Base-by-base conservation (phyloP, 176 grass and related monocot species). In the Tillandsia fasciculata region DNA sequence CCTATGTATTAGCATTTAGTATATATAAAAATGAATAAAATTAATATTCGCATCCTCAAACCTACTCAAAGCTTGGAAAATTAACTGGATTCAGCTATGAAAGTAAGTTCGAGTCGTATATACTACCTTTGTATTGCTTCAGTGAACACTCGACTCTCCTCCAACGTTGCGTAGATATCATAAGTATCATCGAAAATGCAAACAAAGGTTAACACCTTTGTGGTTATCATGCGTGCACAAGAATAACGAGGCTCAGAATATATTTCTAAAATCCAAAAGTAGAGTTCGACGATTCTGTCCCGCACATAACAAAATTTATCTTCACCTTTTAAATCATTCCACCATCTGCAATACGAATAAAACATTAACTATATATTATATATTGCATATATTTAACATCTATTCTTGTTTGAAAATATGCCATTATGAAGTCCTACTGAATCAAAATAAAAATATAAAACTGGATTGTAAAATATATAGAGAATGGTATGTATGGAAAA, bases 101-200 rank as follows among this genome's bases (percentile, higher is more conserved):
- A 33, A 33, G 29, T 0, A 3, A 33, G 5, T 33, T 33, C 6
- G 3, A 33, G 29, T 33, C 4, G 6, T 42, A 48, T 10, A 8
- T 10, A 12, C 18, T 42, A 89, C 86, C 81, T 84, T 63, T 84
- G 53, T 49, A 84, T 81, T 14, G 81, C 81, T 13, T 65, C 51
- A 22, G 74, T 74, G 9, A 90, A 64, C 11, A 67, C 20, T 24
- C 50, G 42, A 15, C 80, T 70, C 23, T 90, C 86, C 63, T 85
- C 75, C 27, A 76, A 79, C 47, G 78, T 89, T 5, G 65, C 82
- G 70, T 67, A 67, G 6, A 52, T 50, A 68, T 89, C 82, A 2
- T 72, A 89, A 54, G 78, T 82, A 66, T 89, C 86, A 79, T 89
- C 86, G 64, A 84, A 13, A 26, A 84, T 1, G 20, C 52, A 65